These are phyloP conservation scores for Candida tunisiensis DNA, from an alignment of 1,139 yeast genomes.

Conservation along the genomic window DNA sequence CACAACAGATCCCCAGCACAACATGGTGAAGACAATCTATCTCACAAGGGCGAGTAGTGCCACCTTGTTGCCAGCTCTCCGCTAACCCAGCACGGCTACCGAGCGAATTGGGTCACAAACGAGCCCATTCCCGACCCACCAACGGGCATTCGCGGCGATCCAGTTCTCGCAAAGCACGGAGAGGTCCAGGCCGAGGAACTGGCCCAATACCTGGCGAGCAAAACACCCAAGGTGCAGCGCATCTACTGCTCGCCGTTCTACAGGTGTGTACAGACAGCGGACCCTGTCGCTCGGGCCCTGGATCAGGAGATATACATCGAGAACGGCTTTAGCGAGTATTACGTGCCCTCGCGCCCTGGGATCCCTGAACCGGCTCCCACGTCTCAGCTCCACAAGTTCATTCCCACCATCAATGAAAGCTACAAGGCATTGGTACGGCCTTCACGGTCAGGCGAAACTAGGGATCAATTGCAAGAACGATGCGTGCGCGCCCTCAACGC, in stretches of 20 bases:
- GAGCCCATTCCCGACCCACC: slow-evolving; percentile 58
- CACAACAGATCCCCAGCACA: too few relatives aligned
- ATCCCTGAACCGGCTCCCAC: slow-evolving; percentile 33
- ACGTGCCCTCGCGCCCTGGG: slow-evolving; percentile 14
- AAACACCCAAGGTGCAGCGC: slow-evolving; percentile 37
- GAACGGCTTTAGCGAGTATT: slow-evolving; percentile 40
- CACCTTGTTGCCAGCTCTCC: not conserved
- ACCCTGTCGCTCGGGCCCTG: slow-evolving; percentile 42
- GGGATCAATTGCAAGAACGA: slow-evolving; percentile 41
- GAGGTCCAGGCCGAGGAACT: slow-evolving; percentile 63
- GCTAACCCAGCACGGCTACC: slow-evolving; percentile 42
- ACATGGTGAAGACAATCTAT: slow-evolving; percentile 1
- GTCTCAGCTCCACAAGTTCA: slow-evolving; percentile 30
- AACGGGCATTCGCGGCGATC: slow-evolving; percentile 72
- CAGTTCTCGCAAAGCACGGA: slow-evolving; percentile 67
- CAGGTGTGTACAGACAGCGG: slow-evolving; percentile 72
- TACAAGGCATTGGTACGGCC: slow-evolving; percentile 27
- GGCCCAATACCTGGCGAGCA: slow-evolving; percentile 27
- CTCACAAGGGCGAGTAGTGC: slow-evolving; percentile 2
- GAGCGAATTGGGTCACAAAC: slow-evolving; percentile 54
- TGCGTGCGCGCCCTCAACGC: slow-evolving; percentile 30
- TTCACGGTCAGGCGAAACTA: slow-evolving; percentile 57
- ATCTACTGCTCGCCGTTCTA: slow-evolving; percentile 74
- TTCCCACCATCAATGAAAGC: slow-evolving; percentile 27
- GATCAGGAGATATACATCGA: slow-evolving; percentile 46